These are phyloP conservation scores for Cenchrus purpureus DNA, from an alignment of 176 grass and related monocot genomes.

Conservation along the genomic window DNA sequence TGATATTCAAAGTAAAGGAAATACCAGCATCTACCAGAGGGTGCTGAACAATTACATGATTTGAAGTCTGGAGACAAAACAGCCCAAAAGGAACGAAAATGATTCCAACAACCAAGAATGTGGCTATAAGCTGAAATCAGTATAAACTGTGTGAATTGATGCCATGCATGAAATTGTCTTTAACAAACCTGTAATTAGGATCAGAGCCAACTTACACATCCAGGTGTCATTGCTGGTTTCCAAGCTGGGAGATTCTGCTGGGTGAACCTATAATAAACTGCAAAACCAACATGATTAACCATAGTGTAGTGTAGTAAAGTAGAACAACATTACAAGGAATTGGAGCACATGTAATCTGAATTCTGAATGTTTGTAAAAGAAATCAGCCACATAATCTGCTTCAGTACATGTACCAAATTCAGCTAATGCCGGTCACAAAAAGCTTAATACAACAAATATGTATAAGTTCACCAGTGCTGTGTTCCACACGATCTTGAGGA, in stretches of 20 bases:
- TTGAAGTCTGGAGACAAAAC: constrained; percentile 78
- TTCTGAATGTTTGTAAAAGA: background rate
- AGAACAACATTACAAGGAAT: background rate
- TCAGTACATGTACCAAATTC: background rate
- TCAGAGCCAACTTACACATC: constrained; percentile 62
- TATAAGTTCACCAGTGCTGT: background rate
- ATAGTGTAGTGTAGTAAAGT: constrained; percentile 11
- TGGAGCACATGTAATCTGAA: background rate
- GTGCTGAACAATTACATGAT: constrained; percentile 60
- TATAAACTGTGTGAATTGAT: constrained; percentile 24
- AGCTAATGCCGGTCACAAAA: background rate
- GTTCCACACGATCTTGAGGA: background rate
- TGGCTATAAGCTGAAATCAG: constrained; percentile 69
- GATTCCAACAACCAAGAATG: constrained; percentile 81
- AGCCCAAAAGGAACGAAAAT: constrained; percentile 72
- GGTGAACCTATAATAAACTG: constrained; percentile 86
- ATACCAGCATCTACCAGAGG: constrained; percentile 30
- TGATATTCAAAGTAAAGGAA: background rate
- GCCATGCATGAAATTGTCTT: background rate
- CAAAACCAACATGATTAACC: constrained; percentile 37
- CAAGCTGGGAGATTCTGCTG: constrained; percentile 93
- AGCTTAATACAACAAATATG: background rate
- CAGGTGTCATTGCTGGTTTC: constrained; percentile 79
- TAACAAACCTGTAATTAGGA: background rate
- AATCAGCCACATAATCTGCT: background rate